Evolutionary conservation across 176 grass and related monocot species (phyloP).

Genomic region (Echinochloa phyllopogon): DNA sequence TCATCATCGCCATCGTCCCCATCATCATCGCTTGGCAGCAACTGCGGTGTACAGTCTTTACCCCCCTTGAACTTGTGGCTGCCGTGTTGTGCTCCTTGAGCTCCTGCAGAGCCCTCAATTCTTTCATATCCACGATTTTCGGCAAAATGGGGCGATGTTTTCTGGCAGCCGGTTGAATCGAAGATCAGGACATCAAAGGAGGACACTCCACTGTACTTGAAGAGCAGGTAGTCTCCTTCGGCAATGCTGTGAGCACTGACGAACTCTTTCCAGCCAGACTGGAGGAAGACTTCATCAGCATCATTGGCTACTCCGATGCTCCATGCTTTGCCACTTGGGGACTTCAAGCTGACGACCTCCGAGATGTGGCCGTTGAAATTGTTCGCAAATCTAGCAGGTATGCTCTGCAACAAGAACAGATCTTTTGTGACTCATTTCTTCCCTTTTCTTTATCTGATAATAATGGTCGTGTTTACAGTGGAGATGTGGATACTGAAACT

Average conservation of each 20-base stretch:
- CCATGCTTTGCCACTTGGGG: slow-evolving; percentile 32
- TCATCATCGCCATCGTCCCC: neutral
- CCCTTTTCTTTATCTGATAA: neutral
- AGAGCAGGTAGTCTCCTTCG: slow-evolving; percentile 45
- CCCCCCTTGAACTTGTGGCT: neutral
- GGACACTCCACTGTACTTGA: slow-evolving; percentile 45
- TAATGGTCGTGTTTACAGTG: neutral
- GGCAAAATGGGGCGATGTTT: neutral
- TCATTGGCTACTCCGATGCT: slow-evolving; percentile 31
- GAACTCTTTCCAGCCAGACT: slow-evolving; percentile 50
- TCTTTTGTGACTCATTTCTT: neutral
- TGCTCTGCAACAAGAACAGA: slow-evolving; percentile 3
- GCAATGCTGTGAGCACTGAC: neutral
- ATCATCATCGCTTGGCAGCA: neutral
- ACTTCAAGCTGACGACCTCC: slow-evolving; percentile 31
- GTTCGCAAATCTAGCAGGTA: slow-evolving; percentile 43
- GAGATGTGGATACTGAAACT: neutral
- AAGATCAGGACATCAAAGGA: slow-evolving; percentile 56
- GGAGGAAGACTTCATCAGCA: neutral
- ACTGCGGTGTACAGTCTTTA: neutral
- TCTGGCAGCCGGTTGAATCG: slow-evolving; percentile 36
- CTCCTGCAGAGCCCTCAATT: neutral
- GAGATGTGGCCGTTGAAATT: slow-evolving; percentile 57
- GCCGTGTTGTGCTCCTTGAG: neutral
- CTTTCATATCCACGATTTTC: neutral